Percentiles rank a stretch among this genome's conserved stretches.
Conservation (phyloP, 768 basidiomycete genomes). For the Coprinopsis sp. region DNA sequence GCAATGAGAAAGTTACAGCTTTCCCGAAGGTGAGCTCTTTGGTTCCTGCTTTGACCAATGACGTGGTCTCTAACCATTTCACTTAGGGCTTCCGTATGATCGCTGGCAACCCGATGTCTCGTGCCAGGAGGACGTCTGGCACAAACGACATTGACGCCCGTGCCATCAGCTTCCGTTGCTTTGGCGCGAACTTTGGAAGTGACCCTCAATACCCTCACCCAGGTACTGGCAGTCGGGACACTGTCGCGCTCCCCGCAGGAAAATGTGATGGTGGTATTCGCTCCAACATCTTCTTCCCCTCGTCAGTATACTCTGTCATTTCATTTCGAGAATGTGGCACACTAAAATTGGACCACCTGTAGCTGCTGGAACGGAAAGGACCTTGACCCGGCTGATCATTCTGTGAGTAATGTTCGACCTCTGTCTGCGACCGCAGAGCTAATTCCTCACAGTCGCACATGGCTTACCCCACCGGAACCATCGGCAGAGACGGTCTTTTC, state of each 20-base stretch:
- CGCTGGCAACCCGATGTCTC: conserved; percentile 6
- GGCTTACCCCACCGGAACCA: conserved; percentile 6
- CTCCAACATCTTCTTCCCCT: conserved; percentile 11
- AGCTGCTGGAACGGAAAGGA: conserved; percentile 10
- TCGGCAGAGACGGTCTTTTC: conserved; percentile 6
- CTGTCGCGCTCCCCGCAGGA: conserved; percentile 2
- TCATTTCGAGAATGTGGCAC: neutral
- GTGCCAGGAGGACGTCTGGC: neutral
- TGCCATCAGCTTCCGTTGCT: conserved; percentile 8
- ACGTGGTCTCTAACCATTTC: neutral
- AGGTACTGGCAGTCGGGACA: conserved; percentile 6
- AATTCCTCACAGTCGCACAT: conserved; percentile 3
- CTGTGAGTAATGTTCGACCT: neutral
- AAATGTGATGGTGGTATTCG: conserved; percentile 7
- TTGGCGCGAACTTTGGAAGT: conserved; percentile 4
- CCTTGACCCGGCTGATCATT: conserved; percentile 7
- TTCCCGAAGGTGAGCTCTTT: conserved; percentile 4
- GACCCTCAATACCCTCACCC: conserved; percentile 4
- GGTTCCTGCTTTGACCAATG: neutral
- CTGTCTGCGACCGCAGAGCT: neutral
- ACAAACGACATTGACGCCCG: conserved; percentile 6
- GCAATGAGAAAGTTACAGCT: conserved; percentile 6
- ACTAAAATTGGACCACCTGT: neutral
- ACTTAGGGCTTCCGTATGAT: conserved; percentile 10
- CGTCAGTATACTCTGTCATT: neutral